Conservation (phyloP, 179 eudicot genomes). For the Camellia oleifera region DNA sequence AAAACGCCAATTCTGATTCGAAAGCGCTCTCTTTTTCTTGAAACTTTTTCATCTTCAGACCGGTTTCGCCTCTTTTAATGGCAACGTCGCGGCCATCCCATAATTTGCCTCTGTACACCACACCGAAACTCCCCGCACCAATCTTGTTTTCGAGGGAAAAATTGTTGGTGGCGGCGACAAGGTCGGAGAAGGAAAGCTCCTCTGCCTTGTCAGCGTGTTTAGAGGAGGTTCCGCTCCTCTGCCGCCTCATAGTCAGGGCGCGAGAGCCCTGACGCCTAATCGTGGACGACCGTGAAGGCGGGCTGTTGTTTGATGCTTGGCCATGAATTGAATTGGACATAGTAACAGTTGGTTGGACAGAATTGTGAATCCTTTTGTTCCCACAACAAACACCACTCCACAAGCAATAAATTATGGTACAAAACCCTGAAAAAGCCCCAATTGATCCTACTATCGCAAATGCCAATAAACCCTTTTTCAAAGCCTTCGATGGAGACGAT, state of each 20-base stretch:
- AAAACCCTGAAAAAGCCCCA: constrained; percentile 67
- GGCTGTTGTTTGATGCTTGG: constrained; percentile 46
- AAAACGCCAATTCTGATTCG: constrained; percentile 79
- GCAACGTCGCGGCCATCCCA: constrained; percentile 86
- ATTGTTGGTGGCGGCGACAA: constrained; percentile 60
- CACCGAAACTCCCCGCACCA: constrained; percentile 91
- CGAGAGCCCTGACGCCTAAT: constrained; percentile 72
- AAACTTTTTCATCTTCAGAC: constrained; percentile 52
- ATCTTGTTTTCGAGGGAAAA: constrained; percentile 80
- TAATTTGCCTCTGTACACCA: constrained; percentile 79
- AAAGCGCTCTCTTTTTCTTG: constrained; percentile 92
- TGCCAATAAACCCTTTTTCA: constrained; percentile 58
- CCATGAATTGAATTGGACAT: constrained; percentile 46
- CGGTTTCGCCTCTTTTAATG: constrained; percentile 79
- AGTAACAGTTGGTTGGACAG: constrained; percentile 83
- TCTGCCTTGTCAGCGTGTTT: constrained; percentile 74
- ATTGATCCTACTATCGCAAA: constrained; percentile 79
- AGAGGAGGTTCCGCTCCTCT: constrained; percentile 87
- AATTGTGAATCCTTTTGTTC: constrained; percentile 83
- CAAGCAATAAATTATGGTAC: constrained; percentile 55
- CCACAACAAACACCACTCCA: constrained; percentile 80
- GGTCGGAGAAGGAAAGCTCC: constrained; percentile 70
- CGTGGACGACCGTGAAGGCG: constrained; percentile 64
- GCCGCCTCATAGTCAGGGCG: constrained; percentile 42
- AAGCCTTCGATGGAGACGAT: constrained; percentile 36